Percentiles rank a stretch among this genome's conserved stretches.
Conservation (phyloP, 305 asterid species). For the Salvia sclarea region DNA sequence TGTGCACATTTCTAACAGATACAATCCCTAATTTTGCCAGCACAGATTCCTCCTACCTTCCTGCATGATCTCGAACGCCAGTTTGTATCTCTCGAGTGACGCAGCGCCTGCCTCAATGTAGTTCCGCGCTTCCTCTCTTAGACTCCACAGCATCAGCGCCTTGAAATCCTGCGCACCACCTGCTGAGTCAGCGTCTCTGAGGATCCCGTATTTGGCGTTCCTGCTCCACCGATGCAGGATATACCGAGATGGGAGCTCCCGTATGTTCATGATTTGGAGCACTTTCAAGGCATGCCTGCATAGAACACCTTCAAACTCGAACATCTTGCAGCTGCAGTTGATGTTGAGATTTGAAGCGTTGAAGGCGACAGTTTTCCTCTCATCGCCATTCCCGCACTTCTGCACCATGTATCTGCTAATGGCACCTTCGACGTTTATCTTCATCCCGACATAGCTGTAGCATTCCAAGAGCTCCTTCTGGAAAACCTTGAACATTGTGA, state of each 20-base stretch:
- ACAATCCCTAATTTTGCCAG: constrained; percentile 67
- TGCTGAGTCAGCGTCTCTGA: constrained; percentile 71
- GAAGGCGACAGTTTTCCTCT: constrained; percentile 86
- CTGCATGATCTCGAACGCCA: constrained; percentile 92
- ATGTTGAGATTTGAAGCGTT: constrained; percentile 75
- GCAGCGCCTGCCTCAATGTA: constrained; percentile 80
- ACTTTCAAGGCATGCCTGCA: constrained; percentile 90
- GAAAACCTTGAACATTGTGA: constrained; percentile 74
- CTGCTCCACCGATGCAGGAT: constrained; percentile 86
- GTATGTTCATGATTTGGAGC: constrained; percentile 79
- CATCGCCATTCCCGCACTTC: constrained; percentile 76
- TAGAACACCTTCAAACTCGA: constrained; percentile 88
- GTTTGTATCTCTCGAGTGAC: constrained; percentile 74
- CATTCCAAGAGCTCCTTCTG: constrained; percentile 94
- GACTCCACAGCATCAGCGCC: constrained; percentile 89
- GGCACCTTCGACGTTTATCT: constrained; percentile 87
- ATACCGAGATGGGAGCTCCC: constrained; percentile 88
- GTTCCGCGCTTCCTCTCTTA: constrained; percentile 82
- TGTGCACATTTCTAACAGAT: constrained; percentile 29
- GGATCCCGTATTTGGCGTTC: constrained; percentile 70
- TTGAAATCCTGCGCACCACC: constrained; percentile 69
- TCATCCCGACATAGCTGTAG: constrained; percentile 77
- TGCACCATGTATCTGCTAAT: constrained; percentile 83
- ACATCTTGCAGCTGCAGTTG: constrained; percentile 92
- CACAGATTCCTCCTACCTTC: constrained; percentile 90